These are phyloP conservation scores for Hyaloscypha hepaticicola DNA, from an alignment of 495 filamentous ascomycete species.

Conservation along the genomic window DNA sequence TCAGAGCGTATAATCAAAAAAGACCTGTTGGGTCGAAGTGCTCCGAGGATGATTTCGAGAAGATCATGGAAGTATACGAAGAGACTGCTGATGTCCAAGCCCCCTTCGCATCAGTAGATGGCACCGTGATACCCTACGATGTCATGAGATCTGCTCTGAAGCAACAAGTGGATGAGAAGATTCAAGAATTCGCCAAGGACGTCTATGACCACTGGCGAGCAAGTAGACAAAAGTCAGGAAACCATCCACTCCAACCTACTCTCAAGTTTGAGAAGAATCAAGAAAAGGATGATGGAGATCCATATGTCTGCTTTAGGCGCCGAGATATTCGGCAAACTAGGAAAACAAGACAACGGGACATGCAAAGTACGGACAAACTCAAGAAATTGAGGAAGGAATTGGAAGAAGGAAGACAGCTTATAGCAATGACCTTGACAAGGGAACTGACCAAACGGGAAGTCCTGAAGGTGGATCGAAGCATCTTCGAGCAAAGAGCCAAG, in stretches of 20 bases:
- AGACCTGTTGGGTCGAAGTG: conserved; percentile 62
- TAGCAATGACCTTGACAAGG: conserved; percentile 71
- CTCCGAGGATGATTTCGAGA: conserved; percentile 88
- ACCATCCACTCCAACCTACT: conserved; percentile 65
- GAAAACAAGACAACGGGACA: conserved; percentile 91
- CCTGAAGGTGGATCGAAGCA: conserved; percentile 64
- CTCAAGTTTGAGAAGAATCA: conserved; percentile 92
- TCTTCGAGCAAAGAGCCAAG: conserved; percentile 77
- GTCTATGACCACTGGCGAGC: conserved; percentile 92
- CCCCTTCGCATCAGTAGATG: conserved; percentile 85
- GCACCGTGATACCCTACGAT: conserved; percentile 76
- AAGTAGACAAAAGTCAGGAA: conserved; percentile 61
- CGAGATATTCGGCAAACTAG: conserved; percentile 91
- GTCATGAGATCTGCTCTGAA: conserved; percentile 78
- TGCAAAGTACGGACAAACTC: conserved; percentile 90
- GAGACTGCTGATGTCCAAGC: conserved; percentile 76
- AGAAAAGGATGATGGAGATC: conserved; percentile 93
- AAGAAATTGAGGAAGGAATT: conserved; percentile 88
- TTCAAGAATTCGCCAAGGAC: conserved; percentile 74
- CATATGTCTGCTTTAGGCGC: conserved; percentile 96
- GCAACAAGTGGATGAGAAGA: conserved; percentile 61
- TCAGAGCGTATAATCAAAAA: conserved; percentile 80
- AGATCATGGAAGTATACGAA: conserved; percentile 93
- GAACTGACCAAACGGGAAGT: conserved; percentile 77
- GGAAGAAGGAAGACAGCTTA: conserved; percentile 81